Evolutionary conservation across 2,329 filamentous ascomycete species (phyloP).

Genomic region (Fusarium sp.): DNA sequence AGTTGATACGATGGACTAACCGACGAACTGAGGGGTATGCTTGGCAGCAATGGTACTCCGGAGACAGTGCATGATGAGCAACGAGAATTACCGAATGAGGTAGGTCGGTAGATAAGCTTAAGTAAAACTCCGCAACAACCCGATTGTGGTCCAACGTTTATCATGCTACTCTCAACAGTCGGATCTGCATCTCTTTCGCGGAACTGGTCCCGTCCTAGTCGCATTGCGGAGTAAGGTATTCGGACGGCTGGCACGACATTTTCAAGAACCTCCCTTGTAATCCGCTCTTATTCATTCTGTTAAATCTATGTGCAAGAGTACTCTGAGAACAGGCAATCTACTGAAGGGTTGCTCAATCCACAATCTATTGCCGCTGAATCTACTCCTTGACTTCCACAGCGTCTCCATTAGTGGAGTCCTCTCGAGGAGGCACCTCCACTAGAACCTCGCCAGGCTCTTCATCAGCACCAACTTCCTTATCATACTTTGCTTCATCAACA

Average conservation of each 20-base stretch:
- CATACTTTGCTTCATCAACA: neutral
- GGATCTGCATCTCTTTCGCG: neutral
- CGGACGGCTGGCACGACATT: fast-evolving
- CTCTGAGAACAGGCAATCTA: neutral
- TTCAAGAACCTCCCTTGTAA: fast-evolving
- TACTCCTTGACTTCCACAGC: neutral
- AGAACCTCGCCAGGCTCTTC: neutral
- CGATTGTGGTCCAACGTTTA: neutral
- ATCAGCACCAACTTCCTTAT: neutral
- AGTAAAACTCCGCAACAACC: neutral
- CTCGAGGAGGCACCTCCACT: fast-evolving
- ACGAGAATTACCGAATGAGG: neutral
- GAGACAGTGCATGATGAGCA: neutral
- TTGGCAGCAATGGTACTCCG: neutral
- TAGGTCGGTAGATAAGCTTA: slow-evolving; percentile 22
- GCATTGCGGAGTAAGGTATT: fast-evolving
- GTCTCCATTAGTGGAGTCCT: neutral
- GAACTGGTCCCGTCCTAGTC: no score
- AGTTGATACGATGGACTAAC: fast-evolving
- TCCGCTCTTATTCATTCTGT: fast-evolving
- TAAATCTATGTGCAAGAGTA: fast-evolving
- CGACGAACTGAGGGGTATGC: slow-evolving; percentile 16
- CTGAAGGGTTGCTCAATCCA: fast-evolving
- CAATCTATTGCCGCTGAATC: fast-evolving
- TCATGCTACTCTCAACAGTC: neutral